A percentile compares a stretch with the other conserved stretches of the same genome.
These are phyloP conservation scores for Tephrocybe sp. DNA, from an alignment of 768 basidiomycete species.

Conservation along the genomic window DNA sequence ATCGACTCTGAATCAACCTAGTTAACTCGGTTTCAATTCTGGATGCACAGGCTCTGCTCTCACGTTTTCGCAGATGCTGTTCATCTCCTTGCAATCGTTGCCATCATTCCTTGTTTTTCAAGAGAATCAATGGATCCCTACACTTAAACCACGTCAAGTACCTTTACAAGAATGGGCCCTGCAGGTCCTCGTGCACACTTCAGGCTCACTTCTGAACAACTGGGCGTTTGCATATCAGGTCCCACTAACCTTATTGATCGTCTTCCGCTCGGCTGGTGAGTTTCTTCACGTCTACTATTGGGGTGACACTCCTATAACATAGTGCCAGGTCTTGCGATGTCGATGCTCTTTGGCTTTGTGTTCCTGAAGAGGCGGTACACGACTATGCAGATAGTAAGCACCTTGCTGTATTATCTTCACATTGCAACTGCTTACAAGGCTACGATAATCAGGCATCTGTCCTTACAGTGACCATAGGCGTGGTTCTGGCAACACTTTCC, in stretches of 20 bases:
- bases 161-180: conserved; percentile 65
- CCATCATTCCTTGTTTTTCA: conserved; percentile 55
- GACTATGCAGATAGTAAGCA: conserved; percentile 55
- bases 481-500: conserved; percentile 70
- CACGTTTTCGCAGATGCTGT: conserved; percentile 82
- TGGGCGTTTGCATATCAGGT: conserved; percentile 77
- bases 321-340: conserved; percentile 62
- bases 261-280: conserved; percentile 80
- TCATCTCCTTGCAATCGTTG: conserved; percentile 66
- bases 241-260: conserved; percentile 76
- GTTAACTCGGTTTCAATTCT: too few relatives aligned
- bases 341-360: conserved; percentile 69
- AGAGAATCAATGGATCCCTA: conserved; percentile 36
- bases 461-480: conserved; percentile 63
- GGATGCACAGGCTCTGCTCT: conserved; percentile 62
- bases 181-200: conserved; percentile 67
- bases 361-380: conserved; percentile 61
- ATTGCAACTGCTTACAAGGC: background rate
- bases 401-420: background rate
- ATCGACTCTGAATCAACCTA: too few relatives aligned
- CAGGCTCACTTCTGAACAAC: conserved; percentile 74
- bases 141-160: conserved; percentile 63
- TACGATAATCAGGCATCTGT: conserved; percentile 51
- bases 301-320: conserved; percentile 1
- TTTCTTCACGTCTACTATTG: conserved; percentile 1